Conservation (phyloP, 2,329 filamentous ascomycete genomes). For the Calonectria pauciramosa region DNA sequence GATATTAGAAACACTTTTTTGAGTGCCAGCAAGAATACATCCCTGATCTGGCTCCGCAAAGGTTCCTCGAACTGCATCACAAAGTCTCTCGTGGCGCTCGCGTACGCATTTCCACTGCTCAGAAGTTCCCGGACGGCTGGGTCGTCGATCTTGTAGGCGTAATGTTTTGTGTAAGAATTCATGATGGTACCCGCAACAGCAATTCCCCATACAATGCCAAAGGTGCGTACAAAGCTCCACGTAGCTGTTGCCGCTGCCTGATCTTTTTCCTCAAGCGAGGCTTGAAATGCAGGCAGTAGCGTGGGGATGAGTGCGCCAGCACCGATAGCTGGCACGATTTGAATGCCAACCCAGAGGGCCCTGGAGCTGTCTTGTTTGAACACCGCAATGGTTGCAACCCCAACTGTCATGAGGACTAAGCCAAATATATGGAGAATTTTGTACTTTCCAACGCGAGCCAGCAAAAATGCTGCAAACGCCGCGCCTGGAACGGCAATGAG, state of each 20-base stretch:
- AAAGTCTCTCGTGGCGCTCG: conserved; percentile 42
- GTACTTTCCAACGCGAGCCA: conserved; percentile 51
- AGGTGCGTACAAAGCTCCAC: conserved; percentile 58
- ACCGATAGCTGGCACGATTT: conserved; percentile 56
- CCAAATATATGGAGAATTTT: conserved; percentile 52
- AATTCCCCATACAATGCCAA: conserved; percentile 61
- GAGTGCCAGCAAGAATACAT: conserved; percentile 40
- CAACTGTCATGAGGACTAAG: conserved; percentile 53
- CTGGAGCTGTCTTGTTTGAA: conserved; percentile 49
- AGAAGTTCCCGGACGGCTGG: conserved; percentile 29
- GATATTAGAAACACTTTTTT: conserved; percentile 40
- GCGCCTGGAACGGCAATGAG: conserved; percentile 47
- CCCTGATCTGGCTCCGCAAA: conserved; percentile 35
- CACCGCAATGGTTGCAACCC: conserved; percentile 56
- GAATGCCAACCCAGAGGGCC: conserved; percentile 55
- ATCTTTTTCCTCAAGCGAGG: conserved; percentile 50
- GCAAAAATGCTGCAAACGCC: conserved; percentile 41
- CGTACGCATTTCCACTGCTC: conserved; percentile 44
- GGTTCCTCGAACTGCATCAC: conserved; percentile 35
- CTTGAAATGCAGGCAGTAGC: conserved; percentile 59
- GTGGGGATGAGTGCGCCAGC: conserved; percentile 58
- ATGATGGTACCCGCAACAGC: conserved; percentile 59
- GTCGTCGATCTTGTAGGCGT: conserved; percentile 39
- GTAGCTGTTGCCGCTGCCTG: conserved; percentile 52
- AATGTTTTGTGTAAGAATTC: conserved; percentile 42